Evolutionary conservation across 805 yeast species (phyloP).

Genomic region (Wickerhamomyces chaumierensis): DNA sequence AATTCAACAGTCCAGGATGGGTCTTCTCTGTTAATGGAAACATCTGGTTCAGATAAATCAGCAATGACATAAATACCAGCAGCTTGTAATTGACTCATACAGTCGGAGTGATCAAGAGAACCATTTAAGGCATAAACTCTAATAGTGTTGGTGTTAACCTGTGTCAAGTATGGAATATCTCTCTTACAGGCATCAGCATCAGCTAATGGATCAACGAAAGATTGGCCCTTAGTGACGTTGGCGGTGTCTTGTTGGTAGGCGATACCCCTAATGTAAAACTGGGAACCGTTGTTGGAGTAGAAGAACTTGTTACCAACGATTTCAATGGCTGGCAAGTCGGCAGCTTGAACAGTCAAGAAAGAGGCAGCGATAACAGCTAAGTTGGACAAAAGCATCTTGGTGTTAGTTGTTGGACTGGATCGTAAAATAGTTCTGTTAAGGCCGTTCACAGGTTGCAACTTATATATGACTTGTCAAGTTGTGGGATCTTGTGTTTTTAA

Average conservation of each 20-base stretch:
- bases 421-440: too few species aligned
- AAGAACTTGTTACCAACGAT: slow-evolving; percentile 70
- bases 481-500: not conserved
- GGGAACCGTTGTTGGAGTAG: slow-evolving; percentile 68
- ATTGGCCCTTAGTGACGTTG: slow-evolving; percentile 29
- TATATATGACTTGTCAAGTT: too few species aligned
- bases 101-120: slow-evolving; percentile 50
- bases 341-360: slow-evolving; percentile 21
- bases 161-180: slow-evolving; percentile 62
- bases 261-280: slow-evolving; percentile 66
- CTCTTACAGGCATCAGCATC: slow-evolving; percentile 50
- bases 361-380: slow-evolving; percentile 25
- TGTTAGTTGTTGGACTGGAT: too few species aligned
- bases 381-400: slow-evolving; percentile 23
- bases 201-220: slow-evolving; percentile 63
- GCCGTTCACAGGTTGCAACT: too few species aligned
- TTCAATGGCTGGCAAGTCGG: slow-evolving; percentile 52
- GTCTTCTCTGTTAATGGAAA: slow-evolving; percentile 46
- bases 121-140: slow-evolving; percentile 69
- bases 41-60: slow-evolving; percentile 59
- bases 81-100: slow-evolving; percentile 55
- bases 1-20: slow-evolving; percentile 59
- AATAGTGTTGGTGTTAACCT: slow-evolving; percentile 54
- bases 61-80: slow-evolving; percentile 79
- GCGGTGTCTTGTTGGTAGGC: slow-evolving; percentile 69